phyloP scores from a whole-genome alignment of 495 filamentous ascomycete genomes.

The Cercophora scortea region DNA sequence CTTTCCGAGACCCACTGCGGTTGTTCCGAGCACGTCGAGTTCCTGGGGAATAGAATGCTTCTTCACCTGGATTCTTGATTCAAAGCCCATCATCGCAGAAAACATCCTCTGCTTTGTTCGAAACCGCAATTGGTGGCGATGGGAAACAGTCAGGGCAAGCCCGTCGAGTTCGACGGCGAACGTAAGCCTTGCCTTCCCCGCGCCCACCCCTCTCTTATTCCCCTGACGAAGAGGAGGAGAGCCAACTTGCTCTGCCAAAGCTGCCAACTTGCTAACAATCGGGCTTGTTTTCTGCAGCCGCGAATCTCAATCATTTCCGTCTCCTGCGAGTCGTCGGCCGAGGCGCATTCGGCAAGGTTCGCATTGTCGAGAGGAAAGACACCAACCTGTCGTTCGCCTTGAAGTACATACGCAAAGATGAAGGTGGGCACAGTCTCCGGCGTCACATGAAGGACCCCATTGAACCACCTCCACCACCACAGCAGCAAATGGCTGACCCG shows the following conservation, averaged over 20 bases:
- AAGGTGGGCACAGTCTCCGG: conserved; percentile 53
- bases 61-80: conserved; percentile 5
- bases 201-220: neutral
- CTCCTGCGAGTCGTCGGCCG: conserved; percentile 92
- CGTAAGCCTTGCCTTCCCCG: conserved; percentile 45
- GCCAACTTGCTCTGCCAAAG: neutral
- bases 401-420: conserved; percentile 99
- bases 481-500: neutral
- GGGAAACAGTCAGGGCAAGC: conserved; percentile 94
- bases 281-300: neutral
- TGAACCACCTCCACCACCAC: neutral
- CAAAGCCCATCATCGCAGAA: neutral
- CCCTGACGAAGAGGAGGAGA: neutral
- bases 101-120: neutral
- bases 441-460: neutral
- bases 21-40: conserved; percentile 2
- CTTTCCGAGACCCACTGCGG: conserved; percentile 3
- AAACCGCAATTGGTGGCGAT: conserved; percentile 39
- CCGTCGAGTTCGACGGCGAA: conserved; percentile 85
- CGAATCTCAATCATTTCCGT: conserved; percentile 92
- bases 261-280: neutral
- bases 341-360: conserved; percentile 96
- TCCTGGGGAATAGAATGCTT: conserved; percentile 4
- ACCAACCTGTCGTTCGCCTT: conserved; percentile 85
- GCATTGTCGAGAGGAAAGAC: conserved; percentile 96